phyloP scores from a whole-genome alignment of 768 basidiomycete genomes.

The Leucocoprinus birnbaumii region DNA sequence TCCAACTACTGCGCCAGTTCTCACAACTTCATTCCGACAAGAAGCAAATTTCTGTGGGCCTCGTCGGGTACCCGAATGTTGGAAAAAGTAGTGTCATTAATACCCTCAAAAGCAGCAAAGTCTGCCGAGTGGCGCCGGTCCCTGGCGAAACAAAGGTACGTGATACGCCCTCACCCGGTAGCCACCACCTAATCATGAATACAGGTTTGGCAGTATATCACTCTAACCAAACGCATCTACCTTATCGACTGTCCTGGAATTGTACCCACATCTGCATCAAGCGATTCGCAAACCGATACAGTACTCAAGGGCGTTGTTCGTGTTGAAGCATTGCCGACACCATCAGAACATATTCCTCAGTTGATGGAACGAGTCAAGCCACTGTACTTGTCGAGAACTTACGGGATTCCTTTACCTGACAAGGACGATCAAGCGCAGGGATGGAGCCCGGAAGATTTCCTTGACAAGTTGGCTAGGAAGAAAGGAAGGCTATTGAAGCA shows the following conservation, averaged over 20 bases:
- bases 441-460: constrained; percentile 77
- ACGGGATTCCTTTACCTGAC: constrained; percentile 67
- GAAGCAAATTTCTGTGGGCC: constrained; percentile 98
- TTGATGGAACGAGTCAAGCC: constrained; percentile 92
- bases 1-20: constrained; percentile 95
- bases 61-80: constrained; percentile 98
- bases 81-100: constrained; percentile 98
- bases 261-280: constrained; percentile 82
- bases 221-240: constrained; percentile 92
- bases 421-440: constrained; percentile 43
- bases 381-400: constrained; percentile 85
- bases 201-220: constrained; percentile 99
- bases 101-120: constrained; percentile 96
- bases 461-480: constrained; percentile 84
- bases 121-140: constrained; percentile 93
- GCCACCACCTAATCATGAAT: constrained; percentile 15
- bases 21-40: constrained; percentile 97
- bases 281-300: constrained; percentile 85
- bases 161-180: constrained; percentile 1
- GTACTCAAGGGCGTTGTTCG: constrained; percentile 97
- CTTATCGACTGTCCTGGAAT: constrained; percentile 99
- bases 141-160: constrained; percentile 94
- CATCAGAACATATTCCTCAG: constrained; percentile 87
- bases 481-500: constrained; percentile 91
- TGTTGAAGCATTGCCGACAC: constrained; percentile 90